Conservation (phyloP, 169 alveolate species). For the Plasmodium malariae region DNA sequence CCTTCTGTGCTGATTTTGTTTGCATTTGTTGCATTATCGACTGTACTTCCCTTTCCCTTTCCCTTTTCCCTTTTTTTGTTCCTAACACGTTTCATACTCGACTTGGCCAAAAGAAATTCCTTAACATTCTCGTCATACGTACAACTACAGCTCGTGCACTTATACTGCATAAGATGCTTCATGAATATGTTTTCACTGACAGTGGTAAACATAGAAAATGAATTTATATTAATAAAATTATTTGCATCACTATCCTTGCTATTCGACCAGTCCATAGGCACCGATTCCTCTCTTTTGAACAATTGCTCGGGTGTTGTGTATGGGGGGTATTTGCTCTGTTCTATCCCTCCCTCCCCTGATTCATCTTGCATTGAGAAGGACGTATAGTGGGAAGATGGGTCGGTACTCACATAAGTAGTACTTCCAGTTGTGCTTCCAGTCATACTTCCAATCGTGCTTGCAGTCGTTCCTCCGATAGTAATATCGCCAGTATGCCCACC, state of each 20-base stretch:
- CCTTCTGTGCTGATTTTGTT: background rate
- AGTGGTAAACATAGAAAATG: slow-evolving; percentile 36
- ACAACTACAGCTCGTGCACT: slow-evolving; percentile 11
- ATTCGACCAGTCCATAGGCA: background rate
- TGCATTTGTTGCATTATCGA: background rate
- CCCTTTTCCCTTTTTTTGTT: background rate
- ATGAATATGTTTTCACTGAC: slow-evolving; percentile 32
- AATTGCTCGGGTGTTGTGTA: no score
- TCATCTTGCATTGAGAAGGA: no score
- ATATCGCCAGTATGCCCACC: no score
- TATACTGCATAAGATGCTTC: background rate
- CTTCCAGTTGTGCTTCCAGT: no score
- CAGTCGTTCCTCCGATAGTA: no score
- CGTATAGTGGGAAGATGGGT: no score
- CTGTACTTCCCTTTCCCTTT: background rate
- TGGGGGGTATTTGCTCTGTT: no score
- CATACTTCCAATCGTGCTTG: no score
- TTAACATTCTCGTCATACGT: background rate
- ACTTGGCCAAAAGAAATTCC: background rate
- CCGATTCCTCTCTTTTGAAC: no score
- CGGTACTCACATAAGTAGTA: no score
- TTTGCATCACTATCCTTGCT: background rate
- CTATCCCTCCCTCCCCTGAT: no score
- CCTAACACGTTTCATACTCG: background rate
- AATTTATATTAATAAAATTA: background rate